phyloP scores from a whole-genome alignment of 192 early-diverging fungal species.

The Dissophora globulifera region DNA sequence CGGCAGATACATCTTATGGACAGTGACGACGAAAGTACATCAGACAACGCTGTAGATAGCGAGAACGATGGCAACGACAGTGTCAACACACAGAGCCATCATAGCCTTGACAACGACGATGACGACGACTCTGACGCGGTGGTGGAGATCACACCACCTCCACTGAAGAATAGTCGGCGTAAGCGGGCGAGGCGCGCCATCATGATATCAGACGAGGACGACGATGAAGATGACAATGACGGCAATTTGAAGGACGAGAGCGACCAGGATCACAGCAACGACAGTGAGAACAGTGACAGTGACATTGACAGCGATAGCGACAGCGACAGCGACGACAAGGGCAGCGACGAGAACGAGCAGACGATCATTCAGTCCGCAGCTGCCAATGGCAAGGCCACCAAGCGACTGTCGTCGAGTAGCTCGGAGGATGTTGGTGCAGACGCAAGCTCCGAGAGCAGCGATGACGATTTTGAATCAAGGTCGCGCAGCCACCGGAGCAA shows the following conservation, averaged over 20 bases:
- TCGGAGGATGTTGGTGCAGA: neutral
- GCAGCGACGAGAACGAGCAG: neutral
- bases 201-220: slow-evolving; percentile 1
- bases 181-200: slow-evolving; percentile 1
- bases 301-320: neutral
- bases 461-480: neutral
- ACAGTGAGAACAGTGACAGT: neutral
- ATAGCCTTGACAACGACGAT: neutral
- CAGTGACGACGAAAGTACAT: too few species aligned
- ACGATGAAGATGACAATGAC: neutral
- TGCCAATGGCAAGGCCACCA: neutral
- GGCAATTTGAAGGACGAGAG: too few species aligned
- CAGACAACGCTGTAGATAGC: neutral
- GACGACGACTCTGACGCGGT: too few species aligned
- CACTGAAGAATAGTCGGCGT: neutral
- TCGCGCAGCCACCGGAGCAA: neutral
- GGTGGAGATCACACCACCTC: too few species aligned
- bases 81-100: neutral
- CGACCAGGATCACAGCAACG: too few species aligned
- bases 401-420: too few species aligned
- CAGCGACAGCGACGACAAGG: neutral
- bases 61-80: neutral
- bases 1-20: too few species aligned
- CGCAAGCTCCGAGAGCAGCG: neutral
- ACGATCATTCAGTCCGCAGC: neutral